phyloP scores from a whole-genome alignment of 2,329 filamentous ascomycete species.

The Diaporthe ilicicola region DNA sequence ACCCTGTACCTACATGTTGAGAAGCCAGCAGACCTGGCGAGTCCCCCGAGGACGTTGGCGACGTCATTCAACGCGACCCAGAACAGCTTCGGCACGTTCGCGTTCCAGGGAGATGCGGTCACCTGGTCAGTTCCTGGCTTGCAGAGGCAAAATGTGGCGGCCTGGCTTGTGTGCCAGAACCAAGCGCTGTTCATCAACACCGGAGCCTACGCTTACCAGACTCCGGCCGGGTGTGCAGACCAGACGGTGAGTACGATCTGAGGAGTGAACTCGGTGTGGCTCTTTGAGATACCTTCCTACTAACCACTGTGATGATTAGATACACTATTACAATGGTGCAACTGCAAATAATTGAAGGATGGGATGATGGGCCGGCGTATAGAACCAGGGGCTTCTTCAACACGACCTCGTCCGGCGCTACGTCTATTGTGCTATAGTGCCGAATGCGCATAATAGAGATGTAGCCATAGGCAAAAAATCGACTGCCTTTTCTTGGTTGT shows the following conservation, averaged over 20 bases:
- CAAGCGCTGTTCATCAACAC: constrained; percentile 65
- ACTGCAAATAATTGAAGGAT: constrained; percentile 28
- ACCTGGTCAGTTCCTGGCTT: constrained; percentile 61
- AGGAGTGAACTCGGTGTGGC: not conserved
- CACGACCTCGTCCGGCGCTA: no score
- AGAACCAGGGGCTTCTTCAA: not conserved
- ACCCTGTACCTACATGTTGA: constrained; percentile 58
- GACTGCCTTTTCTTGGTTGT: not conserved
- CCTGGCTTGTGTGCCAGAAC: constrained; percentile 65
- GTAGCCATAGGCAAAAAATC: not conserved
- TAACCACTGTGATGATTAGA: constrained; percentile 39
- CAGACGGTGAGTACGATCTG: constrained; percentile 57
- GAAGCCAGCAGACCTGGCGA: constrained; percentile 49
- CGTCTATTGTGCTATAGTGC: not conserved
- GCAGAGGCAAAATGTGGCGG: constrained; percentile 61
- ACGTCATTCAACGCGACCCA: constrained; percentile 60
- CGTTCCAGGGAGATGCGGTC: constrained; percentile 65
- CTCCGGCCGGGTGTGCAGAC: constrained; percentile 65
- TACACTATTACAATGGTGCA: constrained; percentile 51
- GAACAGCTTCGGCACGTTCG: constrained; percentile 65
- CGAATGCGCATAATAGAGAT: not conserved
- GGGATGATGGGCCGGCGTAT: not conserved
- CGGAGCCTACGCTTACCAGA: constrained; percentile 66
- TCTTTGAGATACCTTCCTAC: not conserved
- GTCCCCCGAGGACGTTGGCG: constrained; percentile 56